phyloP scores from a whole-genome alignment of 2,329 filamentous ascomycete species.

The Aplosporella prunicola region DNA sequence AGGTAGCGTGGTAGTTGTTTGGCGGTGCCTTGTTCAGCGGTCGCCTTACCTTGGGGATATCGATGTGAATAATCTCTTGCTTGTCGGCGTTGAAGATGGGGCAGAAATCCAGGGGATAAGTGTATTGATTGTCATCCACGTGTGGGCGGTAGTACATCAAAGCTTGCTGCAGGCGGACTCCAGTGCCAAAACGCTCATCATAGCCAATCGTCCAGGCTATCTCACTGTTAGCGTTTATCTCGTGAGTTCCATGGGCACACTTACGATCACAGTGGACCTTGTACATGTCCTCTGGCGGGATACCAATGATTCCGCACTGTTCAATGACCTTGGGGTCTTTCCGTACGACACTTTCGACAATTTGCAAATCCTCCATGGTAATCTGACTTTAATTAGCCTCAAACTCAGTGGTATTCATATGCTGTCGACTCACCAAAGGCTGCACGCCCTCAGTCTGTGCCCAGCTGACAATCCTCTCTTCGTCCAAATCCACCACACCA shows the following conservation, averaged over 20 bases:
- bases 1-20: slow-evolving; percentile 70
- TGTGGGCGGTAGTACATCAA: slow-evolving; percentile 92
- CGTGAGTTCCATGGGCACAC: slow-evolving; percentile 19
- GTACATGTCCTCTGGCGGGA: slow-evolving; percentile 76
- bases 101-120: slow-evolving; percentile 86
- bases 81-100: slow-evolving; percentile 81
- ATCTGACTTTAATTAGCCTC: slow-evolving; percentile 43
- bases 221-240: slow-evolving; percentile 12
- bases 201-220: slow-evolving; percentile 87
- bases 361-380: slow-evolving; percentile 80
- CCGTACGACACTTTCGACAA: slow-evolving; percentile 66
- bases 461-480: slow-evolving; percentile 62
- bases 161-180: slow-evolving; percentile 75
- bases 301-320: slow-evolving; percentile 75
- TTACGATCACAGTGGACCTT: slow-evolving; percentile 87
- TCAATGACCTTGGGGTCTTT: slow-evolving; percentile 81
- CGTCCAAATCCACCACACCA: slow-evolving; percentile 64
- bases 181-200: slow-evolving; percentile 77
- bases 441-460: slow-evolving; percentile 66
- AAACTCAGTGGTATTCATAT: background rate
- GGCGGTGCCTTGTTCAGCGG: slow-evolving; percentile 62
- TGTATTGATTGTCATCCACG: slow-evolving; percentile 79
- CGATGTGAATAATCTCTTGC: slow-evolving; percentile 69
- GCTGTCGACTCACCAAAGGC: slow-evolving; percentile 61
- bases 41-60: slow-evolving; percentile 67